Evolutionary conservation across 495 filamentous ascomycete species (phyloP).

Genomic region (Trichoderma asperelloides): DNA sequence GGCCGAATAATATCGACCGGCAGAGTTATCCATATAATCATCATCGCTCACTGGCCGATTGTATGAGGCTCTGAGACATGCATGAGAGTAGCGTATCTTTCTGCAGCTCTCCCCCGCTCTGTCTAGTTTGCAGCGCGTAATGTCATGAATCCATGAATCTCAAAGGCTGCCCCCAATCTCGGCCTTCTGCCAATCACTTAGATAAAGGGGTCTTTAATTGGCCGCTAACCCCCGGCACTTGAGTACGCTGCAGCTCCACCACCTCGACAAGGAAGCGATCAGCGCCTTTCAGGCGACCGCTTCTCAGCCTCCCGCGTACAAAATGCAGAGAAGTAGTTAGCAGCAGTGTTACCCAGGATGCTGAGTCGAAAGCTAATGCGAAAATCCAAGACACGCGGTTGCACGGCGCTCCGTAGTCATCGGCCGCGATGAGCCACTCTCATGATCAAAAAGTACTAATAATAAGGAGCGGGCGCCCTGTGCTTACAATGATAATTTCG

Average conservation of each 20-base stretch:
- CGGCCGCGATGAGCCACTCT: neutral
- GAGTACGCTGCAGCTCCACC: neutral
- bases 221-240: neutral
- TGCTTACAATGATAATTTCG: neutral
- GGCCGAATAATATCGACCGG: neutral
- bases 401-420: neutral
- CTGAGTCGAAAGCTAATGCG: neutral
- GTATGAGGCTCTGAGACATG: neutral
- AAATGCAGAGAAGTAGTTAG: neutral
- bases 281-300: neutral
- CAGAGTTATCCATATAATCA: neutral
- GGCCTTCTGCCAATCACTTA: neutral
- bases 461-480: conserved; percentile 2
- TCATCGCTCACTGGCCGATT: neutral
- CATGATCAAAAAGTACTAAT: conserved; percentile 3
- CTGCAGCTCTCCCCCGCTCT: neutral
- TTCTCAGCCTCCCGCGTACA: neutral
- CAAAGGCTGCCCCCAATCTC: neutral
- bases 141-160: neutral
- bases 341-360: neutral
- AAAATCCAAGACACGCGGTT: neutral
- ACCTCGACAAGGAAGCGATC: neutral
- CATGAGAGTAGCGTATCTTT: neutral
- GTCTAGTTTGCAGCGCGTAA: neutral
- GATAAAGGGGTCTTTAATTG: neutral